Conservation (phyloP, 148 eudicot genomes). For the Limonium bicolor region DNA sequence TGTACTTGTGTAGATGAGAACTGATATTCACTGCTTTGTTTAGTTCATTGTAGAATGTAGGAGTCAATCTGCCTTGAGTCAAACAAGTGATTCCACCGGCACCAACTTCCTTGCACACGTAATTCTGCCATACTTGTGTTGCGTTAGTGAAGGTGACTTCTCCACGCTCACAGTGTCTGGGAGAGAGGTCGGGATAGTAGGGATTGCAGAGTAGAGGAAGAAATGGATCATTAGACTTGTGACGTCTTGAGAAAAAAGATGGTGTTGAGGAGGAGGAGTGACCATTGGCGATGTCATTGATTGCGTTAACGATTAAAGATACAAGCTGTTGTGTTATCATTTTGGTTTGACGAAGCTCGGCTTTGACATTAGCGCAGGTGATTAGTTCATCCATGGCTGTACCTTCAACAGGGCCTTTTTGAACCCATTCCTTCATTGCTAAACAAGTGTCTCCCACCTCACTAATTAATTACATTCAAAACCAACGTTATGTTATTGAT, state of each 20-base stretch:
- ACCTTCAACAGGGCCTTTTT: slow-evolving; percentile 57
- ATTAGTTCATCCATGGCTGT: slow-evolving; percentile 76
- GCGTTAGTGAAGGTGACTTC: slow-evolving; percentile 72
- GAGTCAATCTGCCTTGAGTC: slow-evolving; percentile 55
- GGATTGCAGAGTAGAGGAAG: slow-evolving; percentile 75
- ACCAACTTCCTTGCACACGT: not conserved
- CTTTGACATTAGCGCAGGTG: slow-evolving; percentile 35
- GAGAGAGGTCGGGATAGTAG: slow-evolving; percentile 31
- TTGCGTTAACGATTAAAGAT: slow-evolving; percentile 12
- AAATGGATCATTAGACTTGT: slow-evolving; percentile 72
- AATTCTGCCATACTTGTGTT: slow-evolving; percentile 37
- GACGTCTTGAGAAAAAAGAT: slow-evolving; percentile 40
- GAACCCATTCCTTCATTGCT: slow-evolving; percentile 85
- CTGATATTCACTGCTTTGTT: slow-evolving; percentile 28
- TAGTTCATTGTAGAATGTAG: slow-evolving; percentile 45
- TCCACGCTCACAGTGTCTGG: slow-evolving; percentile 41
- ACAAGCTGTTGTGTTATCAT: not conserved
- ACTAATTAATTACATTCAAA: too few species aligned
- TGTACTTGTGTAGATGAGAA: slow-evolving; percentile 40
- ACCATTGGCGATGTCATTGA: slow-evolving; percentile 58
- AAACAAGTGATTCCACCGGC: slow-evolving; percentile 14
- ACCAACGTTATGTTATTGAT: too few species aligned
- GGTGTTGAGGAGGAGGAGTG: slow-evolving; percentile 31
- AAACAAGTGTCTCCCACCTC: slow-evolving; percentile 65
- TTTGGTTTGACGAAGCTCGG: not conserved